Base-by-base conservation (phyloP, 345 rosid genomes). In the Raphanus raphanistrum region DNA sequence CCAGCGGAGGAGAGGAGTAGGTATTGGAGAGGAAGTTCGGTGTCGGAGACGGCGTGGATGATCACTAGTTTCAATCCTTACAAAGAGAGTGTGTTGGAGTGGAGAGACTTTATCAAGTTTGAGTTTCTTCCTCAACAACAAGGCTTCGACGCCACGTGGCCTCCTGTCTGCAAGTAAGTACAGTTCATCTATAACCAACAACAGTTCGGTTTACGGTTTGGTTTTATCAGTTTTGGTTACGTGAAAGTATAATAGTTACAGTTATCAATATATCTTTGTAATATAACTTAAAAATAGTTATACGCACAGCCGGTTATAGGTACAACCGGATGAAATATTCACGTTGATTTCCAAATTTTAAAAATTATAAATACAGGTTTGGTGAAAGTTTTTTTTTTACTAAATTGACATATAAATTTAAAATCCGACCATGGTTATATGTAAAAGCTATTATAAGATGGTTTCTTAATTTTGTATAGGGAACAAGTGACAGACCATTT, bases 91-190 rank as follows among this genome's bases (percentile, higher is more conserved):
- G 52, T 79, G 38, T 55, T 87, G 38, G 87, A 84, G 75, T 84
- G 85, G 89, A 86, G 85, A 76, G 89, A 87, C 60, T 85, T 68
- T 31, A 71, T 81, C 5, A 84, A 87, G 75, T 79, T 82, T 71
- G 80, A 71, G 72, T 75, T 15, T 70, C 52, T 79, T 70, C 72
- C 79, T 70, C 68, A 75, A 16, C 43, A 1, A 31, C 72, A 75
- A 48, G 69, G 52, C 50, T 75, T 50, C 10, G 11, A 72, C 16
- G 43, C 63, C 64, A 55, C 36, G 28, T 80, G 83, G 83, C 80
- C 83, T 28, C 17, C 21, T 65, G 59, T 76, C 16, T 80, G 83
- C 80, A 80, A 71, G 83, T 75, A 71, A 58, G 80, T 74, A 3
- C 12, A 4, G 55, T 48, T 38, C 1, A 35, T 26, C 10, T 17